Evolutionary conservation across 2,329 filamentous ascomycete genomes (phyloP).

Genomic region (Rosellinia necatrix): DNA sequence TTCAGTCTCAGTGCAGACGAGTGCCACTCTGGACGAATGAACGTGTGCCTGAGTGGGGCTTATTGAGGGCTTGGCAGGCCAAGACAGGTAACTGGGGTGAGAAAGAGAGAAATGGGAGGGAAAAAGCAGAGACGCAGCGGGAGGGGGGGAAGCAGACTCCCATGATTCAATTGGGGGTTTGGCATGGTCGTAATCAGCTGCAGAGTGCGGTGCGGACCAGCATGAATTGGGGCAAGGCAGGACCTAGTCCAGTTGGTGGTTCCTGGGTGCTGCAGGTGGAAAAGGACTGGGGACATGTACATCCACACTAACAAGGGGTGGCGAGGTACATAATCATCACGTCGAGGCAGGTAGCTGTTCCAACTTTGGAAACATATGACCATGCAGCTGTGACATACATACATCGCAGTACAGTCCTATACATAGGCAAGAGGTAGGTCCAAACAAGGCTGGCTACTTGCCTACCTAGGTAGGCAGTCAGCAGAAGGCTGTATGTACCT

Average conservation of each 20-base stretch:
- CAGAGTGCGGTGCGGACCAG: conserved; percentile 32
- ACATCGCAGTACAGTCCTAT: too few species aligned
- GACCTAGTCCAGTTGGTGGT: conserved; percentile 9
- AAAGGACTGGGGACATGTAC: conserved; percentile 32
- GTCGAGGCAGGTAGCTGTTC: conserved; percentile 2
- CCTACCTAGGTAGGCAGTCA: too few species aligned
- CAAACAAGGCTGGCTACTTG: conserved; percentile 22
- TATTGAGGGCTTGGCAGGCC: not conserved
- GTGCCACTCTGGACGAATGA: not conserved
- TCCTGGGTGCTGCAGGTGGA: not conserved
- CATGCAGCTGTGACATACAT: conserved; percentile 8
- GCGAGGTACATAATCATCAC: conserved; percentile 35
- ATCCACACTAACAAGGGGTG: conserved; percentile 39
- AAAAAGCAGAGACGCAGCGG: conserved; percentile 29
- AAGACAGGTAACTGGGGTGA: not conserved
- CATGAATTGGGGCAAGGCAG: conserved; percentile 35
- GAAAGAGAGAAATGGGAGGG: conserved; percentile 28
- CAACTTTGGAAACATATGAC: conserved; percentile 15
- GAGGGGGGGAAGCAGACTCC: conserved; percentile 37
- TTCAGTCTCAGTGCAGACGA: too few species aligned
- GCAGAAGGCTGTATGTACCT: conserved; percentile 15
- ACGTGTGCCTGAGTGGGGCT: conserved; percentile 1
- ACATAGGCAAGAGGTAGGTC: not conserved
- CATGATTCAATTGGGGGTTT: conserved; percentile 32
- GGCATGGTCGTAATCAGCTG: conserved; percentile 42